phyloP scores from a whole-genome alignment of 2,329 filamentous ascomycete species.

The Phoma sp. region DNA sequence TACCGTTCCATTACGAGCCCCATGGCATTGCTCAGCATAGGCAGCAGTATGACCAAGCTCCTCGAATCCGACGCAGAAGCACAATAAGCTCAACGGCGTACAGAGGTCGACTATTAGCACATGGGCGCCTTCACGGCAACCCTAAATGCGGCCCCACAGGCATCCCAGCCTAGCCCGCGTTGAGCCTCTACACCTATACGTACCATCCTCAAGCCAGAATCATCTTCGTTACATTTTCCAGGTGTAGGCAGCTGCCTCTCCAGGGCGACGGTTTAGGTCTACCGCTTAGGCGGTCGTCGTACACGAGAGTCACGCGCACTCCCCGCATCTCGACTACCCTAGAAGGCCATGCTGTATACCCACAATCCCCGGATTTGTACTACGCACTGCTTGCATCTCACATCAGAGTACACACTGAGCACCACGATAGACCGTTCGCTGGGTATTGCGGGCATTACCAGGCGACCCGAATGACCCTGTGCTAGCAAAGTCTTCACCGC shows the following conservation, averaged over 20 bases:
- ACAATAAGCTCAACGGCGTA: neutral
- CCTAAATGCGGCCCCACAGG: neutral
- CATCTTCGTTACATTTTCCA: neutral
- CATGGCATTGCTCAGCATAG: neutral
- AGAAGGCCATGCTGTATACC: neutral
- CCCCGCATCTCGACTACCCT: slow-evolving; percentile 6
- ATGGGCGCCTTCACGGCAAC: neutral
- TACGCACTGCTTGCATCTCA: slow-evolving; percentile 17
- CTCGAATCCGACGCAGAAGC: neutral
- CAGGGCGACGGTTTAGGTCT: neutral
- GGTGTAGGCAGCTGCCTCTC: neutral
- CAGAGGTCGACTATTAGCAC: neutral
- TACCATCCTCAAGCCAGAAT: neutral
- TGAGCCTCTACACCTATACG: neutral
- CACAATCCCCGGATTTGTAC: slow-evolving; percentile 12
- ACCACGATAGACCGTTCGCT: slow-evolving; percentile 1
- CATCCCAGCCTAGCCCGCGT: neutral
- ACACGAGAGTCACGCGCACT: slow-evolving; percentile 11
- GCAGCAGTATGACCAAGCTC: neutral
- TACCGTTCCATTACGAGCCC: neutral
- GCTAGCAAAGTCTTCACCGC: slow-evolving; percentile 19
- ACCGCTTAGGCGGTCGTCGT: slow-evolving; percentile 3
- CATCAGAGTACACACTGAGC: neutral
- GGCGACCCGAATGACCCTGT: slow-evolving; percentile 2
- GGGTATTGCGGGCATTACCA: slow-evolving; percentile 2